phyloP scores from a whole-genome alignment of 352 stramenopile species.

The Pythium apleroticum region DNA sequence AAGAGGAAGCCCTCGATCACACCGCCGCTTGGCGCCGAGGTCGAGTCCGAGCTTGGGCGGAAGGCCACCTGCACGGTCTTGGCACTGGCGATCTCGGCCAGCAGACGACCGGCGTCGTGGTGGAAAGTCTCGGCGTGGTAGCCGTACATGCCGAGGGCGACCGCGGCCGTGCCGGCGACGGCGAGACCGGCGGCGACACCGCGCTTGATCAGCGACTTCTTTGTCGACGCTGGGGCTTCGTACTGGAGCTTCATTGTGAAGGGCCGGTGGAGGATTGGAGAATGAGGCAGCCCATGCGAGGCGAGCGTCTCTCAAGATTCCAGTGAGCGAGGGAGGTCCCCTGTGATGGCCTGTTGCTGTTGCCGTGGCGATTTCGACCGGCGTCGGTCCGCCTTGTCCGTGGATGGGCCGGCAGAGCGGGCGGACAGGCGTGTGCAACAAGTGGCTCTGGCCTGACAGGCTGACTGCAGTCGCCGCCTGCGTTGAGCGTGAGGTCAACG shows the following conservation, averaged over 20 bases:
- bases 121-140: constrained; percentile 21
- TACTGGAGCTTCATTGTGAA: constrained; percentile 12
- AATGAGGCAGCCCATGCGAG: background rate
- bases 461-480: background rate
- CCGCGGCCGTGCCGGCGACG: constrained; percentile 3
- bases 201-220: constrained; percentile 11
- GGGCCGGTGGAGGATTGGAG: background rate
- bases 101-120: constrained; percentile 20
- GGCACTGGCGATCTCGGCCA: constrained; percentile 24
- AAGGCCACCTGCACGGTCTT: background rate
- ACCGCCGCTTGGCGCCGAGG: background rate
- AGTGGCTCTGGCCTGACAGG: background rate
- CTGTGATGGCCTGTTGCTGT: background rate
- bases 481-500: background rate
- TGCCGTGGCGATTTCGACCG: background rate
- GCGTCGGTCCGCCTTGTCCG: background rate
- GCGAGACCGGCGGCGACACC: constrained; percentile 2
- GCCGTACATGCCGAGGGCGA: constrained; percentile 19
- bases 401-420: background rate
- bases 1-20: constrained; percentile 18
- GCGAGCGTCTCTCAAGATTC: no score
- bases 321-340: no score
- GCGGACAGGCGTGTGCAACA: background rate
- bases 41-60: constrained; percentile 1
- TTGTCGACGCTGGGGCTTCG: background rate